Evolutionary conservation across 2,329 filamentous ascomycete genomes (phyloP).

Genomic region (Pleochaeta shiraiana): DNA sequence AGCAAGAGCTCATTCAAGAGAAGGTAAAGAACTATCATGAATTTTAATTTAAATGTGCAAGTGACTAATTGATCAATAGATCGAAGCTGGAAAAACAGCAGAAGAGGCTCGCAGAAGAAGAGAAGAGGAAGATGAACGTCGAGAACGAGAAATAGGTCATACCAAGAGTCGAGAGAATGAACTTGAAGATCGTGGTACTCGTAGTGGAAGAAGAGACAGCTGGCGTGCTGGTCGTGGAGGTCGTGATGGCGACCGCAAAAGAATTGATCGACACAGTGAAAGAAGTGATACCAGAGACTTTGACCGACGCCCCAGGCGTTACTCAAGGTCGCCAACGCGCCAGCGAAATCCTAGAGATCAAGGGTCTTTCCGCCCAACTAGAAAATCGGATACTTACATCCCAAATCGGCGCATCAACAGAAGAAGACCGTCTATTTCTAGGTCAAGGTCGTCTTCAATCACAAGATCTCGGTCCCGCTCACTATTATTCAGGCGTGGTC

Average conservation of each 20-base stretch:
- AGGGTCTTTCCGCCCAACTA: conserved; percentile 16
- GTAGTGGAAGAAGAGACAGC: conserved; percentile 20
- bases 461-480: conserved; percentile 14
- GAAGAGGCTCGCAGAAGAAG: conserved; percentile 51
- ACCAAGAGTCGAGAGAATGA: conserved; percentile 43
- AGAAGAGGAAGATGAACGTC: conserved; percentile 46
- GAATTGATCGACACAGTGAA: conserved; percentile 20
- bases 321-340: conserved; percentile 23
- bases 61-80: conserved; percentile 25
- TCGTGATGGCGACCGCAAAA: conserved; percentile 22
- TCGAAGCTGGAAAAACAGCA: conserved; percentile 62
- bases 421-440: conserved; percentile 15
- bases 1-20: conserved; percentile 80
- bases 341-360: conserved; percentile 20
- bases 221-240: conserved; percentile 27
- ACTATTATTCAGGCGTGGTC: conserved; percentile 13
- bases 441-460: conserved; percentile 16
- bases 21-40: conserved; percentile 39
- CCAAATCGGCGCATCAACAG: conserved; percentile 17
- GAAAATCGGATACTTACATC: conserved; percentile 18
- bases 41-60: neutral
- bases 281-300: conserved; percentile 18
- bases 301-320: conserved; percentile 24
- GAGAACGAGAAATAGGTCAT: conserved; percentile 47
- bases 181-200: conserved; percentile 26